phyloP scores from a whole-genome alignment of 768 basidiomycete species.

The Thelephora ganbajun region DNA sequence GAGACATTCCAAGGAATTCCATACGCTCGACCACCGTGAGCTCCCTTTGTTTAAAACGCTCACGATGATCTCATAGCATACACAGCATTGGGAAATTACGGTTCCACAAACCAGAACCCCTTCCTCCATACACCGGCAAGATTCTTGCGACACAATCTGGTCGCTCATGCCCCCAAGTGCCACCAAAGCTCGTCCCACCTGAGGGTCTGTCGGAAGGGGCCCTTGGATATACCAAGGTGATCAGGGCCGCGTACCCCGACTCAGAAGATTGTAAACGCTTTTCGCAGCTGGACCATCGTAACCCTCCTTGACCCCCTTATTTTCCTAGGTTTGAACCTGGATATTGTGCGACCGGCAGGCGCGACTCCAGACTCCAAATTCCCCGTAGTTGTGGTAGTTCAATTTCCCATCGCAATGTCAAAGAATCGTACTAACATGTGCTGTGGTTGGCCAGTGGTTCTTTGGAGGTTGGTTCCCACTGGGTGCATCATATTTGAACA shows the following conservation, averaged over 20 bases:
- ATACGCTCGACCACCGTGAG: conserved; percentile 41
- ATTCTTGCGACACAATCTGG: conserved; percentile 27
- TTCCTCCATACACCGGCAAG: conserved; percentile 19
- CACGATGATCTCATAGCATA: not conserved
- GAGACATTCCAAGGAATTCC: conserved; percentile 39
- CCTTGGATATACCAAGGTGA: conserved; percentile 20
- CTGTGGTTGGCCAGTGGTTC: not conserved
- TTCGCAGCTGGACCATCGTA: not conserved
- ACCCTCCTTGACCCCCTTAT: not conserved
- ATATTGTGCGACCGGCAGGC: conserved; percentile 31
- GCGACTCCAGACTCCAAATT: conserved; percentile 28
- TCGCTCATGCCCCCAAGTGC: conserved; percentile 33
- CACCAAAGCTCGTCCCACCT: conserved; percentile 20
- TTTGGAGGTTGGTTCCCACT: not conserved
- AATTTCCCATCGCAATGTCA: not conserved
- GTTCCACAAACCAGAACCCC: not conserved
- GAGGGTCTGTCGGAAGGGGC: conserved; percentile 22
- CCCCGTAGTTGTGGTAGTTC: conserved; percentile 39
- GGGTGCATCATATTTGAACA: not conserved
- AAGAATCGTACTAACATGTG: not conserved
- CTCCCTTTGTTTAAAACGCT: not conserved
- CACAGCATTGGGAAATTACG: conserved; percentile 24
- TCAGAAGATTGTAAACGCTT: conserved; percentile 32
- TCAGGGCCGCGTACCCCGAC: conserved; percentile 17
- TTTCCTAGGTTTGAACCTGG: conserved; percentile 33